Base-by-base conservation (phyloP, 352 stramenopile species). In the Hyaloperonospora brassicae region DNA sequence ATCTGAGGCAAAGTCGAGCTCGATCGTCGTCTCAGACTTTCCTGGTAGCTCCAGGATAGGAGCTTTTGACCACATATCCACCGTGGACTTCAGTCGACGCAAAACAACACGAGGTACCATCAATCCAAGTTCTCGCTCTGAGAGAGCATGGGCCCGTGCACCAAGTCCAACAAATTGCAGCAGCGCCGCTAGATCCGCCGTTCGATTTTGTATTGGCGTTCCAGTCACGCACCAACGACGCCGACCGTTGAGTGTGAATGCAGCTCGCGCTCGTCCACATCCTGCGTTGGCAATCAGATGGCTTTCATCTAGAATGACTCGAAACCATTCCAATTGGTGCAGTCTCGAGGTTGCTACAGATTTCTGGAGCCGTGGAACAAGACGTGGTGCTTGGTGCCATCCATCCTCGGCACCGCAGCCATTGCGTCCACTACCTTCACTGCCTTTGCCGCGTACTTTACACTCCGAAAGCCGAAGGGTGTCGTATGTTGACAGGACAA, bases 141-240 rank as follows among this genome's bases (percentile, higher is more conserved):
- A 71, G 24, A 74, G 67, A 54, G 80, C 63, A 25, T 86, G 82
- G 1, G 76, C 59, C 30, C 54, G 65, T n/a, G 57, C 55, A n/a
- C 61, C 65, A 36, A 95, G 63, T 0, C 78, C 79, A 21, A 97
- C 49, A 62, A 97, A 97, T 21, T 73, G 72, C 44, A 97, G 69
- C 2, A 97, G 68, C n/a, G 85, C 80, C 30, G 78, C 73, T 27
- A 97, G 64, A 57, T 97, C 87, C 43, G 87, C 77, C 13, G 77
- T 70, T 47, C 77, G 81, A 62, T 97, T 97, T 40, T 95, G 76
- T 45, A 97, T 89, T 0, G 88, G 87, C 13, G 87, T 97, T 10
- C 89, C 88, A 2, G 89, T 97, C 6, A 97, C 70, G 54, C 85
- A 95, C 68, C 90, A 93, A 6, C 87, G 83, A 2, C 79, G 70